These are phyloP conservation scores for Ganoderma resinaceum DNA, from an alignment of 1,284 basidiomycete species.

Conservation along the genomic window DNA sequence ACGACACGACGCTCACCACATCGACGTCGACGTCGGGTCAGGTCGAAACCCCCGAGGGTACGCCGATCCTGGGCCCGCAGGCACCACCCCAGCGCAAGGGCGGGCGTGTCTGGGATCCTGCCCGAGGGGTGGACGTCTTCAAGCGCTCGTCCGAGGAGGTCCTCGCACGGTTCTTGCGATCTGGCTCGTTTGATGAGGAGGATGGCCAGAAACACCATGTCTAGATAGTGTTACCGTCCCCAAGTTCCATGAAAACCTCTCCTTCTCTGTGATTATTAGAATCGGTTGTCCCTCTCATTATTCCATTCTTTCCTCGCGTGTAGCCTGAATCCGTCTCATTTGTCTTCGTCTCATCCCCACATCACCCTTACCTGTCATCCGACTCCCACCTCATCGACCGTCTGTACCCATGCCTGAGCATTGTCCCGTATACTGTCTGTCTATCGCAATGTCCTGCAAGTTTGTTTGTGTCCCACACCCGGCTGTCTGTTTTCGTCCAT, in stretches of 20 bases:
- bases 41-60: constrained; percentile 35
- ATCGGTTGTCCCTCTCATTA: constrained; percentile 29
- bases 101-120: constrained; percentile 79
- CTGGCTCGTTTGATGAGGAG: constrained; percentile 74
- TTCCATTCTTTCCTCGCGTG: constrained; percentile 13
- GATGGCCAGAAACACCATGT: constrained; percentile 32
- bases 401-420: neutral
- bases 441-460: neutral
- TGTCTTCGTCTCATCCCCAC: neutral
- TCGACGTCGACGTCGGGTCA: constrained; percentile 60
- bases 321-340: neutral
- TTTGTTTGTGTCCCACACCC: neutral
- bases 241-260: neutral
- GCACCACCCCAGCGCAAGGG: constrained; percentile 28
- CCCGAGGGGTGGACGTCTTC: constrained; percentile 80
- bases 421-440: neutral
- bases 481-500: neutral
- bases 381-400: neutral
- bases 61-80: constrained; percentile 31
- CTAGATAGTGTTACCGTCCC: constrained; percentile 4
- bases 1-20: constrained; percentile 41
- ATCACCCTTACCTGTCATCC: neutral
- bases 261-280: constrained; percentile 20
- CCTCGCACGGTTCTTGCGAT: constrained; percentile 77
- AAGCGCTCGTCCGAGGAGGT: constrained; percentile 86